Evolutionary conservation across 345 rosid genomes (phyloP), one percentile per base, ranked within the genome.

Genomic region (Acer negundo): DNA sequence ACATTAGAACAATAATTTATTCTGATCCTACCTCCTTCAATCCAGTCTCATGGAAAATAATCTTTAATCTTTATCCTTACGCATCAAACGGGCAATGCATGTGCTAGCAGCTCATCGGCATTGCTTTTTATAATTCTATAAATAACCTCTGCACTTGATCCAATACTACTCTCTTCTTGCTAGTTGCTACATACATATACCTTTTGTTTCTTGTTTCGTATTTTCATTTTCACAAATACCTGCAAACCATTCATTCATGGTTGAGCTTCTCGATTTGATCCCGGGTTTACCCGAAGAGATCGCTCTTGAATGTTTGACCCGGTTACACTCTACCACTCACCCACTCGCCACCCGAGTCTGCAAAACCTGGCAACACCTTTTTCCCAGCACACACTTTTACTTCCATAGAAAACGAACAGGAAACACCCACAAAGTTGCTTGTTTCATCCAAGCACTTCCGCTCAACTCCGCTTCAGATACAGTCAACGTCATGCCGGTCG

Each of bases 261-360:
- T 63, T 62, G 49, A 13, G 47, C 11, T 73, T 15, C 3, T 20
- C 0, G 86, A 85, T 72, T 58, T 88, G 75, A 73, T 88, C 8
- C 87, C 87, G 0, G 82, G 81, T 51, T 55, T 88, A 9, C 92
- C 92, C 0, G 87, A 86, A 68, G 90, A 88, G 22, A 49, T 86
- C 26, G 87, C 78, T 7, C 72, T 88, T 15, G 88, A 88, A 31
- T 88, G 89, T 75, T 69, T 88, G 17, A 58, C 78, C 22, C 88
- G 89, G 7, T 46, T 83, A 15, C 84, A 81, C 24, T 80, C 82
- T 81, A 19, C 87, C 10, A 59, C 86, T 55, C 84, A 84, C 78
- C 64, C 47, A 56, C 82, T 80, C 3, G 84, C 87, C 15, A 44
- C 87, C 75, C 75, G 55, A 19, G 92, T 85, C 47, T 82, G 87